Evolutionary conservation across 2,329 filamentous ascomycete species (phyloP).

Genomic region (Aspergillus uvarum): DNA sequence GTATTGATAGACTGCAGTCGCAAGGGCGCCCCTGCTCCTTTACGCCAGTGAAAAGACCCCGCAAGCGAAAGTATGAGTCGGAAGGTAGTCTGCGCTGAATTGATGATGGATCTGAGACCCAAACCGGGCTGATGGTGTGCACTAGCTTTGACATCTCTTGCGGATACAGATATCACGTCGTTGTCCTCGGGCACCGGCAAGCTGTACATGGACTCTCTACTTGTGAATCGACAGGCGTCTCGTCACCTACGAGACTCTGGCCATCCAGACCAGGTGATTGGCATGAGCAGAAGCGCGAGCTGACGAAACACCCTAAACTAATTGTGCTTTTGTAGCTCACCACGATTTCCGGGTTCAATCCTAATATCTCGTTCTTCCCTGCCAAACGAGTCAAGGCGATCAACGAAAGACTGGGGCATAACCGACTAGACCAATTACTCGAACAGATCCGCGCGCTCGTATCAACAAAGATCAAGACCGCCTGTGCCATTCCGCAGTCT

Average conservation of each 20-base stretch:
- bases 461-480: constrained; percentile 6
- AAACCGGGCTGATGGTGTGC: no score
- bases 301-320: background rate
- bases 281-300: background rate
- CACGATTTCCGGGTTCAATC: constrained; percentile 5
- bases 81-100: background rate
- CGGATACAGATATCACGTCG: background rate
- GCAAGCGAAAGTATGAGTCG: background rate
- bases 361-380: constrained; percentile 12
- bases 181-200: background rate
- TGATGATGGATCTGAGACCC: background rate
- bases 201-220: constrained; percentile 9
- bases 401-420: constrained; percentile 9
- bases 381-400: constrained; percentile 7
- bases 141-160: background rate
- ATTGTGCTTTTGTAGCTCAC: background rate
- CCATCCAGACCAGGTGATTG: background rate
- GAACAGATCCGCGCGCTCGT: constrained; percentile 7
- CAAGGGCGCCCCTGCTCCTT: constrained; percentile 1
- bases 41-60: background rate
- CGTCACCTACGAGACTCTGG: background rate
- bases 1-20: background rate
- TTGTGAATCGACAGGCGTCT: constrained; percentile 1
- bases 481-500: background rate
- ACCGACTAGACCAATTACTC: constrained; percentile 7